Percentiles rank a stretch among this genome's conserved stretches.
Evolutionary conservation across 1,284 basidiomycete species (phyloP).

Genomic region (Trichosporon sp.): DNA sequence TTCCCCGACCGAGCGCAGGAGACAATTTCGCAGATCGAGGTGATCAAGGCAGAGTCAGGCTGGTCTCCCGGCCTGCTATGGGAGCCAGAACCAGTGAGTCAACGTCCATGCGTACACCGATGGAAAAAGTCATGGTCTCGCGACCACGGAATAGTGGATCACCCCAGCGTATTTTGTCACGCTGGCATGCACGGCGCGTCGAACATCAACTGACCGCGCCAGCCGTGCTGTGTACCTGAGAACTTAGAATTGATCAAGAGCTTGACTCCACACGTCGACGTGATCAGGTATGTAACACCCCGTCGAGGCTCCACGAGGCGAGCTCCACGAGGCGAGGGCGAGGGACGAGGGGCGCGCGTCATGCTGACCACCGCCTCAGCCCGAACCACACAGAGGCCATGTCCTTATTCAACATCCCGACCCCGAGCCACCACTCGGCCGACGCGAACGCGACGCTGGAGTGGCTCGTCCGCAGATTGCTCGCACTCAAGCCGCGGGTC

Average conservation of each 20-base stretch:
- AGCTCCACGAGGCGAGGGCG: too few relatives aligned
- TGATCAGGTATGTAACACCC: constrained; percentile 28
- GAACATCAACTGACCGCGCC: not conserved
- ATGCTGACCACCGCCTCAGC: constrained; percentile 19
- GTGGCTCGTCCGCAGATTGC: constrained; percentile 17
- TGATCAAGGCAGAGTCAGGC: constrained; percentile 10
- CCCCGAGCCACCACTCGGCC: constrained; percentile 1
- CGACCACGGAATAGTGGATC: not conserved
- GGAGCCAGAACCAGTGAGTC: constrained; percentile 41
- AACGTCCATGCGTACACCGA: not conserved
- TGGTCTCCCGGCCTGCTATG: constrained; percentile 35
- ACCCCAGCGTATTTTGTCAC: not conserved
- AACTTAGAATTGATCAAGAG: constrained; percentile 21
- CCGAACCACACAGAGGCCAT: constrained; percentile 47
- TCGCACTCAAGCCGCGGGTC: constrained; percentile 19
- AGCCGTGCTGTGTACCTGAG: constrained; percentile 26
- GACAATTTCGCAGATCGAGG: constrained; percentile 24
- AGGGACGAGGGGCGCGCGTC: not conserved
- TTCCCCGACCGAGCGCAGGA: constrained; percentile 22
- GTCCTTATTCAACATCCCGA: constrained; percentile 25
- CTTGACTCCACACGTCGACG: constrained; percentile 27
- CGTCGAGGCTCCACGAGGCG: not conserved
- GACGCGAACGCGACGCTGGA: constrained; percentile 15
- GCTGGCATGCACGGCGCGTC: not conserved
- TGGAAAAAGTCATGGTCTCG: not conserved